phyloP scores from a whole-genome alignment of 768 basidiomycete genomes.

The Rhizopogon roseolus region DNA sequence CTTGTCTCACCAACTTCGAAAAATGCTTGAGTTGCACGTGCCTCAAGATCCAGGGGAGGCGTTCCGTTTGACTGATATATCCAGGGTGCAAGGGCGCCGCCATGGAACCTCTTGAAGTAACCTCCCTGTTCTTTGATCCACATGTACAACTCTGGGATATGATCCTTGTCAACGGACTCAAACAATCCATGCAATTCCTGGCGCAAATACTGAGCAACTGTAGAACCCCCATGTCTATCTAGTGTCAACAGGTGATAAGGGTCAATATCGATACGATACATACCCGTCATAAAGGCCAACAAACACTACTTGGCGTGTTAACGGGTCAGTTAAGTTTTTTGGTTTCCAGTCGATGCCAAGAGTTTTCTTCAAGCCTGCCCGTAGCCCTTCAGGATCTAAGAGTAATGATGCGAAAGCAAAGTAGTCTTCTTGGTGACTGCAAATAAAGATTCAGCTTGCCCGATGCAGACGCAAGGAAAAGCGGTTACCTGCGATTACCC shows the following conservation, averaged over 20 bases:
- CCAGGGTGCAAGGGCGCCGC: constrained; percentile 77
- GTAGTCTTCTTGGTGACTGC: constrained; percentile 88
- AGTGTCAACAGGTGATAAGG: not conserved
- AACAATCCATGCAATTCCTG: constrained; percentile 84
- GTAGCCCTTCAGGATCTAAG: constrained; percentile 71
- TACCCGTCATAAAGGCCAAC: constrained; percentile 93
- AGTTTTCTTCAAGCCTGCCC: constrained; percentile 53
- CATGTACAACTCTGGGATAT: constrained; percentile 68
- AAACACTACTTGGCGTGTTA: constrained; percentile 76
- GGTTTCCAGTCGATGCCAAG: constrained; percentile 75
- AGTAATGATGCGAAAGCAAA: constrained; percentile 73
- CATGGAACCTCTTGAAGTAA: constrained; percentile 86
- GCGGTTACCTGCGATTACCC: constrained; percentile 62
- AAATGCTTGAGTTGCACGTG: constrained; percentile 82
- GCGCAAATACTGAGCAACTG: constrained; percentile 79
- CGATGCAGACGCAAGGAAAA: not conserved
- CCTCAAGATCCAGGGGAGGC: constrained; percentile 65
- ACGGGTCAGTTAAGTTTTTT: constrained; percentile 40
- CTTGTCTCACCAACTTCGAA: constrained; percentile 58
- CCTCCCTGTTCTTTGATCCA: constrained; percentile 82
- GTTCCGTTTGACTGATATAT: constrained; percentile 25
- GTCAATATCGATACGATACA: constrained; percentile 14
- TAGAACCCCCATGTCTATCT: constrained; percentile 85
- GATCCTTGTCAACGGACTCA: constrained; percentile 67
- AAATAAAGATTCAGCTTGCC: not conserved